phyloP scores from a whole-genome alignment of 306 rosid genomes.

The Oxytropis ochrocephala region DNA sequence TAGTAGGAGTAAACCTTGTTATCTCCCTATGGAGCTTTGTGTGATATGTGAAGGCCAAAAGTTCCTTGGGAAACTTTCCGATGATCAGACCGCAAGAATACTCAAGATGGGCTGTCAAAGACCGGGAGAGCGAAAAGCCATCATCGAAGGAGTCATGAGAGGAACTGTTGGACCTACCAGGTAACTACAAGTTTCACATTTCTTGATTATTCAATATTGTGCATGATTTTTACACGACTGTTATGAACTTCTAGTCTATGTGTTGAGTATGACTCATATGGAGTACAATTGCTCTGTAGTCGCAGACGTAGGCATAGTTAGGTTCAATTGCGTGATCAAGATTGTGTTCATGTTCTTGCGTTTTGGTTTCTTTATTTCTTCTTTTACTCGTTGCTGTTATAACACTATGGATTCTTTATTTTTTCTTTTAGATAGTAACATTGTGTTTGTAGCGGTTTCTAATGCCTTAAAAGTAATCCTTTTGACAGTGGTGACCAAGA shows the following conservation, averaged over 20 bases:
- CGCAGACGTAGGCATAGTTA: too few relatives aligned
- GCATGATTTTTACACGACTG: slow-evolving; percentile 9
- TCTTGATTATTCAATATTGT: slow-evolving; percentile 5
- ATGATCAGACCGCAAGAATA: slow-evolving; percentile 92
- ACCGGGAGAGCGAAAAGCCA: slow-evolving; percentile 80
- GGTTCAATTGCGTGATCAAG: too few relatives aligned
- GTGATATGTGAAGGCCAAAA: slow-evolving; percentile 95
- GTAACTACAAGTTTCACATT: slow-evolving; percentile 32
- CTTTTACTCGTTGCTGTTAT: too few relatives aligned
- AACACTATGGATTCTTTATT: slow-evolving; percentile 8
- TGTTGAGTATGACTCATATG: too few relatives aligned
- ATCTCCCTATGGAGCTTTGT: slow-evolving; percentile 99
- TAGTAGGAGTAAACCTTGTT: slow-evolving; percentile 89
- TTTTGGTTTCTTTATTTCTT: too few relatives aligned
- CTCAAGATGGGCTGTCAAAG: slow-evolving; percentile 96
- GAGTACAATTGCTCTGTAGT: too few relatives aligned
- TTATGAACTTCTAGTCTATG: too few relatives aligned
- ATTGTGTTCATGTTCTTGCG: too few relatives aligned
- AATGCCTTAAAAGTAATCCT: slow-evolving; percentile 16
- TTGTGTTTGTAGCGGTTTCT: slow-evolving; percentile 7
- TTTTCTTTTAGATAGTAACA: neutral
- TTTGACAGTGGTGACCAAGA: slow-evolving; percentile 69
- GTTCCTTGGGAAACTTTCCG: slow-evolving; percentile 86
- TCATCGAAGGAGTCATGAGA: slow-evolving; percentile 79
- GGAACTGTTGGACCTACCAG: slow-evolving; percentile 84